Evolutionary conservation across 805 yeast species (phyloP).

Genomic region (Monosporozyma siamensis): DNA sequence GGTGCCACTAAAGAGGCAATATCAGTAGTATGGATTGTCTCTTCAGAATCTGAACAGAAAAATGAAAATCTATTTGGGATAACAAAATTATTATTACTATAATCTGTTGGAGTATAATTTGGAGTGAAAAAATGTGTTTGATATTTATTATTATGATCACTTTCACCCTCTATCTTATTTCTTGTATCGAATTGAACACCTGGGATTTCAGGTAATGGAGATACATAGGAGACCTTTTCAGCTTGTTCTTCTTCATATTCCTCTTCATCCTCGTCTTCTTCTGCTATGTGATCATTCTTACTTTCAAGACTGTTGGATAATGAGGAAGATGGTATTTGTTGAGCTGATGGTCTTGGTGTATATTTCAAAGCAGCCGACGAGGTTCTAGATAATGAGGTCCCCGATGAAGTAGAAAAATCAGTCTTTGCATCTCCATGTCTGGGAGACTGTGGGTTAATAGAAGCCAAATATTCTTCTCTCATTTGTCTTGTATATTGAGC

Average conservation of each 20-base stretch:
- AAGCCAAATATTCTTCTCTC: slow-evolving; percentile 33
- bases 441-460: slow-evolving; percentile 5
- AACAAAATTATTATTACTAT: slow-evolving; percentile 4
- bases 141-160: slow-evolving; percentile 5
- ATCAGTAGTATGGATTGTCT: slow-evolving; percentile 84
- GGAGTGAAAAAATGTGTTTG: slow-evolving; percentile 1
- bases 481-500: slow-evolving; percentile 47
- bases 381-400: slow-evolving; percentile 35
- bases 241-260: slow-evolving; percentile 1
- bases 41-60: slow-evolving; percentile 73
- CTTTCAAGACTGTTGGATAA: neutral
- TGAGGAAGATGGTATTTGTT: slow-evolving; percentile 3
- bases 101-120: slow-evolving; percentile 1
- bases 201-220: slow-evolving; percentile 2
- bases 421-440: slow-evolving; percentile 5
- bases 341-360: slow-evolving; percentile 36
- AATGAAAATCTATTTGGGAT: slow-evolving; percentile 75
- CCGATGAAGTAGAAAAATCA: slow-evolving; percentile 29
- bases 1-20: slow-evolving; percentile 65
- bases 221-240: neutral
- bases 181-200: slow-evolving; percentile 34
- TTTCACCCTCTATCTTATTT: slow-evolving; percentile 31
- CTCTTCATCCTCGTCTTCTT: too few species aligned
- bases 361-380: slow-evolving; percentile 52
- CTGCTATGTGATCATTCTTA: neutral